Evolutionary conservation across 441 rosid genomes (phyloP).

Genomic region (Kokia cookei): DNA sequence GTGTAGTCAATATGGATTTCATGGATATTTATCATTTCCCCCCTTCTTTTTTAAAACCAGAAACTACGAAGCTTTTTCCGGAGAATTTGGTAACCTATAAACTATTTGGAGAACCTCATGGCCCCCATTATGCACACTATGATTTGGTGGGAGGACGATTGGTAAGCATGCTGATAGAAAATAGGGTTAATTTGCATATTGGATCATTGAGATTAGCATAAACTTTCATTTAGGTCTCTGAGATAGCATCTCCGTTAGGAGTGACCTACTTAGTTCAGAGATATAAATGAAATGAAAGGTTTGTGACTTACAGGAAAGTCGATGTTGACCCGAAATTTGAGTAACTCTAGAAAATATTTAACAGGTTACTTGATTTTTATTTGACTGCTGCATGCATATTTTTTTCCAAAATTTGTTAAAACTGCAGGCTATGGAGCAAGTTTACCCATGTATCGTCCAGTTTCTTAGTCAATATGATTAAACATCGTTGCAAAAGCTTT

Average conservation of each 20-base stretch:
- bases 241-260: background rate
- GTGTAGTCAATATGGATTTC: background rate
- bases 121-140: slow-evolving; percentile 74
- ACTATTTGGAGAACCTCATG: slow-evolving; percentile 66
- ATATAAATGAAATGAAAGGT: background rate
- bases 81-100: slow-evolving; percentile 65
- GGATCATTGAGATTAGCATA: background rate
- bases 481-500: background rate
- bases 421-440: slow-evolving; percentile 82
- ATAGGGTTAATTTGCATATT: background rate
- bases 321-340: background rate
- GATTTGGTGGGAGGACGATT: slow-evolving; percentile 69
- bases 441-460: slow-evolving; percentile 74
- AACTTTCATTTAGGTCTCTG: background rate
- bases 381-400: background rate
- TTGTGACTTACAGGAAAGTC: background rate
- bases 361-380: slow-evolving; percentile 5
- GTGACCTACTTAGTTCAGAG: background rate
- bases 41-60: slow-evolving; percentile 36
- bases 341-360: background rate
- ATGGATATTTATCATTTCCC: background rate
- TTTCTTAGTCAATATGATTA: slow-evolving; percentile 57
- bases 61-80: slow-evolving; percentile 67
- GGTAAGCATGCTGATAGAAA: slow-evolving; percentile 31
- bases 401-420: background rate